Evolutionary conservation across 441 rosid genomes (phyloP), one percentile per base, ranked within the genome.

Genomic region (Capsella rubella): DNA sequence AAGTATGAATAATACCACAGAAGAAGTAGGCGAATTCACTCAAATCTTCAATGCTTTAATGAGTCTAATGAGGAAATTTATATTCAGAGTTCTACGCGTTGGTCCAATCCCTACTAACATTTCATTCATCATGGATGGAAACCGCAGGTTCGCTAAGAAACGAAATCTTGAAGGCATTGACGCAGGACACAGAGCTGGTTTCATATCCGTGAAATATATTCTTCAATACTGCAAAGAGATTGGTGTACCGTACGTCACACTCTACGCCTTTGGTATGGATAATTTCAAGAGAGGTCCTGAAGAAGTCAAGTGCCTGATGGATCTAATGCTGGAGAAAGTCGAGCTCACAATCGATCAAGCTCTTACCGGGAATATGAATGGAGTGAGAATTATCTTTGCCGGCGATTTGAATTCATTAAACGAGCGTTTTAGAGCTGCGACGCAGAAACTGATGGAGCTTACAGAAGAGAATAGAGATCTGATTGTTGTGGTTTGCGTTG

Each of bases 241-340:
- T 25, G 82, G 79, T 15, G 64, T 79, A 27, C 74, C 78, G n/a
- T 74, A 69, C 64, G 67, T 79, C 5, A 79, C 82, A 69, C 50
- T 79, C 79, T 79, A 74, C 64, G 82, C 82, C 0, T 79, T 79
- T 69, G 75, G 76, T 37, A 6, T 57, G 1, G 78, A 79, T 29
- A 84, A 82, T 50, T 84, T 80, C 77, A 77, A 39, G 35, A 73
- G 87, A 42, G 34, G 5, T 13, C 78, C 83, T 12, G 61, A 70
- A 21, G 82, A 82, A 69, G 83, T 82, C 69, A 83, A 73, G 40
- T 64, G 29, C 15, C 1, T 79, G 25, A 84, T 84, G 89, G 81
- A 84, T 57, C 79, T 82, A 1, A 77, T 80, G 84, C 51, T 82
- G 13, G 86, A 77, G 73, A 84, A 82, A 80, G 72, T 86, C 5